Conservation (phyloP, 768 basidiomycete species). For the Lactifluus subvellereus region DNA sequence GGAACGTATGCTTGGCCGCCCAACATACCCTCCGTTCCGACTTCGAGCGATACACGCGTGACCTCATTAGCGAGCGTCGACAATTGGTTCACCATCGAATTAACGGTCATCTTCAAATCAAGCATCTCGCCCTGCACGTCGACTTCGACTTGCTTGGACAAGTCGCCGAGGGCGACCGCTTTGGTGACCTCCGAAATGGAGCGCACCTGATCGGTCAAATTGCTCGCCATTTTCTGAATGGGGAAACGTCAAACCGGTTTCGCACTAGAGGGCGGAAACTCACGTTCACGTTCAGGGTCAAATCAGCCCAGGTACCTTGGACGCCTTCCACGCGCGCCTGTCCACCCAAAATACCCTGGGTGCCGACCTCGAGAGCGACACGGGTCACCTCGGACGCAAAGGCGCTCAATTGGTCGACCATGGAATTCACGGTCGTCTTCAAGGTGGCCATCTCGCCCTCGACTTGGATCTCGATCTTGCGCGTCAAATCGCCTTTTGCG, state of each 20-base stretch:
- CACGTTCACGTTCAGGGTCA: constrained; percentile 85
- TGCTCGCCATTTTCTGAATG: constrained; percentile 76
- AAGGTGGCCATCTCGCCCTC: constrained; percentile 80
- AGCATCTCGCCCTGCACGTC: constrained; percentile 95
- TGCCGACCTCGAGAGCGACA: constrained; percentile 81
- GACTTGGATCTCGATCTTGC: constrained; percentile 84
- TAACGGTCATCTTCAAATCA: constrained; percentile 74
- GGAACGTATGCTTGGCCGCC: constrained; percentile 90
- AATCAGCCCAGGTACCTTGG: constrained; percentile 85
- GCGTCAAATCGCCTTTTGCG: constrained; percentile 79
- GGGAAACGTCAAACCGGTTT: not conserved
- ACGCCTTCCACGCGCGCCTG: constrained; percentile 85
- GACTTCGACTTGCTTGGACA: constrained; percentile 80
- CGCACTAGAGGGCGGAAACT: constrained; percentile 19
- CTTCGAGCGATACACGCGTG: constrained; percentile 88
- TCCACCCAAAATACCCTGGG: constrained; percentile 81
- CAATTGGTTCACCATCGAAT: constrained; percentile 70
- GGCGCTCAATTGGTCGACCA: constrained; percentile 81
- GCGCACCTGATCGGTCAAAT: constrained; percentile 81
- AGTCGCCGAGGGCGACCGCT: constrained; percentile 75
- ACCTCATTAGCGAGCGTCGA: constrained; percentile 75
- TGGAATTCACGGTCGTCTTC: constrained; percentile 78
- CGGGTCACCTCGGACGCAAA: constrained; percentile 79
- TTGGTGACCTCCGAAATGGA: constrained; percentile 85
- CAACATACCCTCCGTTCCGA: constrained; percentile 88